A percentile compares a stretch with the other conserved stretches of the same genome.
These are phyloP conservation scores for Bipolaris bicolor DNA, from an alignment of 2,329 filamentous ascomycete species.

Conservation along the genomic window DNA sequence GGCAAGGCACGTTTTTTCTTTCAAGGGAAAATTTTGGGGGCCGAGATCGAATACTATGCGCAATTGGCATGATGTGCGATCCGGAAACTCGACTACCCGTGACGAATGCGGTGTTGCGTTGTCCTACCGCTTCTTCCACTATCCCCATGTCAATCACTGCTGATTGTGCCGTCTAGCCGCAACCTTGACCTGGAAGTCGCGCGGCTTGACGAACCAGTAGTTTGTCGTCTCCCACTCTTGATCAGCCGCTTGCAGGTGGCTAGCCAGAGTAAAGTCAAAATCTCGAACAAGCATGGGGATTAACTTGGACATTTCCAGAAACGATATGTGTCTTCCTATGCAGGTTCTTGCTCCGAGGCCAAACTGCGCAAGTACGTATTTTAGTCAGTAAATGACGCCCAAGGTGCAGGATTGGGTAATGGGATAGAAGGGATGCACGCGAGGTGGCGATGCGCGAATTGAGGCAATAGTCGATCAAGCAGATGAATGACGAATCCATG, in stretches of 20 bases:
- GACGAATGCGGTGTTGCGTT: too few species aligned
- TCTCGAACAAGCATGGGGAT: slow-evolving; percentile 17
- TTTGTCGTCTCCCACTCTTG: slow-evolving; percentile 20
- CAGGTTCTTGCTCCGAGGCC: slow-evolving; percentile 28
- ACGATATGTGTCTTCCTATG: slow-evolving; percentile 26
- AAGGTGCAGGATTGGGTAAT: neutral
- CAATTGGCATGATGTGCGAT: too few species aligned
- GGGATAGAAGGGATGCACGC: neutral
- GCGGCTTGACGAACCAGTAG: slow-evolving; percentile 25
- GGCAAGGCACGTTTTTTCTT: too few species aligned
- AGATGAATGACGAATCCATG: neutral
- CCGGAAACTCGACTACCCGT: too few species aligned
- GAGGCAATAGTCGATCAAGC: neutral
- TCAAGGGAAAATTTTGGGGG: too few species aligned
- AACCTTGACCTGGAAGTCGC: slow-evolving; percentile 13
- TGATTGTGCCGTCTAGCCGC: slow-evolving; percentile 1
- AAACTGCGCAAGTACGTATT: slow-evolving; percentile 11
- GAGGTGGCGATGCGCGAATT: neutral
- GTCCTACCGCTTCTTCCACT: neutral
- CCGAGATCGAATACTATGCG: too few species aligned
- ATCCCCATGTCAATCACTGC: too few species aligned
- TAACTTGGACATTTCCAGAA: slow-evolving; percentile 18
- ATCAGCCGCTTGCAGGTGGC: slow-evolving; percentile 11
- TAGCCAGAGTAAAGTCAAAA: slow-evolving; percentile 22
- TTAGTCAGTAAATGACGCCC: neutral